A percentile compares a stretch with the other conserved stretches of the same genome.
Evolutionary conservation across 2,329 filamentous ascomycete genomes (phyloP).

Genomic region (Trichoderma koningii): DNA sequence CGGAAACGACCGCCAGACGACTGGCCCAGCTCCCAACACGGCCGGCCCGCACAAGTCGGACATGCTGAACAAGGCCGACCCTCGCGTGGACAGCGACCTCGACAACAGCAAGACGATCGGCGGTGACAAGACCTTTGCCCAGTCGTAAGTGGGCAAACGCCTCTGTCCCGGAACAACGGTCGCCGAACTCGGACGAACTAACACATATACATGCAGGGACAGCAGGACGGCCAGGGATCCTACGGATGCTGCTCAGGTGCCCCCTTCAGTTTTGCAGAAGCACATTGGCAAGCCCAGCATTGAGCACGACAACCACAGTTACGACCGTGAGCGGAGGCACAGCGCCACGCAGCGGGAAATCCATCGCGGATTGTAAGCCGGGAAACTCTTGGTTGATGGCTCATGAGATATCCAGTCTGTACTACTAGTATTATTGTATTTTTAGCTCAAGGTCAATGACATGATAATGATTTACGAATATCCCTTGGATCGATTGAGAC

Average conservation of each 20-base stretch:
- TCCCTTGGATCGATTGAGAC: too few species aligned
- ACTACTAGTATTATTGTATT: constrained; percentile 12
- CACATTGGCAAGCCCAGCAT: constrained; percentile 50
- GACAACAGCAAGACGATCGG: constrained; percentile 58
- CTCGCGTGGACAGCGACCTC: constrained; percentile 57
- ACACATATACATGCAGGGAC: background rate
- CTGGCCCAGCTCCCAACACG: constrained; percentile 41
- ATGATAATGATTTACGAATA: background rate
- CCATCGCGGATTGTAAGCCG: constrained; percentile 48
- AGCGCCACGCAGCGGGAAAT: constrained; percentile 52
- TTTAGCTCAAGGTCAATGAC: constrained; percentile 23
- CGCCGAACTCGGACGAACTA: background rate
- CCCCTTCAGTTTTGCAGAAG: constrained; percentile 54
- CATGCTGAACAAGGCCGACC: constrained; percentile 57
- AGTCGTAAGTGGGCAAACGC: constrained; percentile 39
- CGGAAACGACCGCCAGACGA: constrained; percentile 28
- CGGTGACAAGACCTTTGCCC: constrained; percentile 51
- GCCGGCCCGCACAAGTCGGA: constrained; percentile 53
- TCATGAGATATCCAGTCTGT: constrained; percentile 10
- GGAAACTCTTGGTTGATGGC: background rate
- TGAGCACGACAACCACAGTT: constrained; percentile 47
- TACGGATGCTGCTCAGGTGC: constrained; percentile 59
- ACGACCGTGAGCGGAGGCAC: constrained; percentile 51
- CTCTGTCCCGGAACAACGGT: background rate
- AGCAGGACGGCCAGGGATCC: constrained; percentile 45